phyloP scores from a whole-genome alignment of 305 asterid genomes.

The Euphrasia arctica region DNA sequence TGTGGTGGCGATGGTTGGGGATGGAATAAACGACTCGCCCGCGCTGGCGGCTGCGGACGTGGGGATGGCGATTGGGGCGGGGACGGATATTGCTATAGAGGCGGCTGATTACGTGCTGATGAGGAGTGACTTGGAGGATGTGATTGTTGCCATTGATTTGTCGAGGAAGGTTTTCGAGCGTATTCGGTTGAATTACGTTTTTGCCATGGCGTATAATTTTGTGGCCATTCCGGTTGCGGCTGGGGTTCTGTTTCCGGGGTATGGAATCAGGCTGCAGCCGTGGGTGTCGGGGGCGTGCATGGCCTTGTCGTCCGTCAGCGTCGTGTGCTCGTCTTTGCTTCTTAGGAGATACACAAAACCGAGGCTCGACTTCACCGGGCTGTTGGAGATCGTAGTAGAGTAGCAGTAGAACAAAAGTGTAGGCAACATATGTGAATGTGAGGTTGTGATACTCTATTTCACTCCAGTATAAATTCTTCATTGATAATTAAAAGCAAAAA shows the following conservation, averaged over 20 bases:
- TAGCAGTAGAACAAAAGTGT: no score
- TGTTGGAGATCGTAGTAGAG: no score
- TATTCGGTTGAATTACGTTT: slow-evolving; percentile 73
- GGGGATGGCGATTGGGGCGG: slow-evolving; percentile 99
- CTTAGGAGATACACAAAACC: slow-evolving; percentile 53
- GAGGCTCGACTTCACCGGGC: no score
- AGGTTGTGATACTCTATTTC: no score
- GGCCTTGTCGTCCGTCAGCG: slow-evolving; percentile 96
- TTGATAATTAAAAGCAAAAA: no score
- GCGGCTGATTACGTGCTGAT: slow-evolving; percentile 95
- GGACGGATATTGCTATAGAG: slow-evolving; percentile 96
- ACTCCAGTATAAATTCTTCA: no score
- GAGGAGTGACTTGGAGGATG: slow-evolving; percentile 93
- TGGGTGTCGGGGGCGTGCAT: slow-evolving; percentile 99
- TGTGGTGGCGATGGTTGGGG: slow-evolving; percentile 98
- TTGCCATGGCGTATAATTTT: slow-evolving; percentile 83
- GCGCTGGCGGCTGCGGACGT: slow-evolving; percentile 98
- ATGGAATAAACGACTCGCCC: slow-evolving; percentile 95
- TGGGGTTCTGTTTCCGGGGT: slow-evolving; percentile 71
- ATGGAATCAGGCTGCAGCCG: slow-evolving; percentile 70
- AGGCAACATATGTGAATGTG: no score
- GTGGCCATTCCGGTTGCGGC: slow-evolving; percentile 91
- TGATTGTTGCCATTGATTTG: slow-evolving; percentile 90
- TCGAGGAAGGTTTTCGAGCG: slow-evolving; percentile 82
- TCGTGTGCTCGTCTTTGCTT: slow-evolving; percentile 91